Percentiles rank a stretch among this genome's conserved stretches.
Evolutionary conservation across 2,329 filamentous ascomycete species (phyloP).

Genomic region (Meredithiella fracta): DNA sequence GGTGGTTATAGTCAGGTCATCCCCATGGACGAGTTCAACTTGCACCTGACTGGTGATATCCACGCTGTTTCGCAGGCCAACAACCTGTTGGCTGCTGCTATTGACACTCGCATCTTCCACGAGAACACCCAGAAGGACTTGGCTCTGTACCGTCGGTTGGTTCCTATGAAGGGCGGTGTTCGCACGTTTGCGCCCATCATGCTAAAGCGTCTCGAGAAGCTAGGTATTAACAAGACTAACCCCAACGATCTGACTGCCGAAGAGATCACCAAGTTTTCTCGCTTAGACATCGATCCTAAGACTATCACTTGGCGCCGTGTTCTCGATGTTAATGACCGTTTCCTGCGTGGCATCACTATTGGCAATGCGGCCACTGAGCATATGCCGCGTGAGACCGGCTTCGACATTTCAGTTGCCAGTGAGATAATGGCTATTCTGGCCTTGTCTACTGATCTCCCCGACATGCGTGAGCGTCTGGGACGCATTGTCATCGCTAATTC

Average conservation of each 20-base stretch:
- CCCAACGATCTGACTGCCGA: constrained; percentile 81
- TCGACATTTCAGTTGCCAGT: constrained; percentile 93
- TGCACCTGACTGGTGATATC: constrained; percentile 94
- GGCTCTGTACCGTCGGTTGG: constrained; percentile 70
- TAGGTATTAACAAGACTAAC: constrained; percentile 89
- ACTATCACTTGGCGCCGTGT: constrained; percentile 97
- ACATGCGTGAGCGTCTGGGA: constrained; percentile 86
- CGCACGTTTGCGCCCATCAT: constrained; percentile 76
- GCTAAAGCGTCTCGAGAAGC: constrained; percentile 84
- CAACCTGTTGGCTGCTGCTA: constrained; percentile 88
- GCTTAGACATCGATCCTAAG: constrained; percentile 87
- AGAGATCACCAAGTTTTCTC: constrained; percentile 74
- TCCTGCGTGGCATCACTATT: constrained; percentile 76
- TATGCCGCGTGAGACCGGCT: constrained; percentile 72
- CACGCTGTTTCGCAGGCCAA: constrained; percentile 95
- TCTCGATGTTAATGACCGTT: constrained; percentile 90
- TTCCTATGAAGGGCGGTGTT: constrained; percentile 79
- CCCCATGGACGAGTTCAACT: constrained; percentile 98
- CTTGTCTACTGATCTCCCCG: constrained; percentile 68
- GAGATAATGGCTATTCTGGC: constrained; percentile 98
- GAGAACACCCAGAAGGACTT: constrained; percentile 89
- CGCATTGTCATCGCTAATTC: constrained; percentile 92
- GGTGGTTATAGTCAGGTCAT: constrained; percentile 98
- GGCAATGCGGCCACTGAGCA: constrained; percentile 82
- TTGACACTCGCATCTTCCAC: constrained; percentile 97